These are phyloP conservation scores for Yamadazyma membranifaciens DNA, from an alignment of 1,139 yeast species.

Conservation along the genomic window DNA sequence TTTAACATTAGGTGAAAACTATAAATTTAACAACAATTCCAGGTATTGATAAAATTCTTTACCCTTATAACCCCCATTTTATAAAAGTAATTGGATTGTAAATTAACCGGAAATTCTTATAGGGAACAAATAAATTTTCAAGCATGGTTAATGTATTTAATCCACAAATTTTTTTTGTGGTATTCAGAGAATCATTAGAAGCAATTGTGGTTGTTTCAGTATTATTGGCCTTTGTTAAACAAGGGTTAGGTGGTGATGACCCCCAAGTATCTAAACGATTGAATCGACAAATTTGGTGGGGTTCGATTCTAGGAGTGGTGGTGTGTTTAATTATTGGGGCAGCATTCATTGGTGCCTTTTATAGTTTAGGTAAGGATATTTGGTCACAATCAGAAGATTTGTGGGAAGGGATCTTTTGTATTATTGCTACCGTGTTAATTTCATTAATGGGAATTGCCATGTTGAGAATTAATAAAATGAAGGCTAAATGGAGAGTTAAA, in stretches of 20 bases:
- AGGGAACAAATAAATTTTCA: neutral
- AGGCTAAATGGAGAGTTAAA: slow-evolving; percentile 90
- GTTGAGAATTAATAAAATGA: slow-evolving; percentile 85
- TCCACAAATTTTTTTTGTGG: slow-evolving; percentile 73
- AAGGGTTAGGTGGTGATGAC: slow-evolving; percentile 66
- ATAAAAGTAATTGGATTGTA: neutral
- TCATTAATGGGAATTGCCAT: slow-evolving; percentile 91
- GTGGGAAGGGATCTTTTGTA: slow-evolving; percentile 88
- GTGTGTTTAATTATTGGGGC: slow-evolving; percentile 79
- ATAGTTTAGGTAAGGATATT: slow-evolving; percentile 72
- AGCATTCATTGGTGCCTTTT: slow-evolving; percentile 82
- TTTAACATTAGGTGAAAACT: slow-evolving; percentile 1
- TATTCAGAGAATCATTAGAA: slow-evolving; percentile 86
- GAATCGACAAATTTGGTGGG: slow-evolving; percentile 75
- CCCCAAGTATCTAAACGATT: slow-evolving; percentile 57
- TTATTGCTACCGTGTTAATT: slow-evolving; percentile 80
- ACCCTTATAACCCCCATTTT: slow-evolving; percentile 8
- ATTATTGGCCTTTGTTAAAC: slow-evolving; percentile 83
- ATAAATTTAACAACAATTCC: slow-evolving; percentile 1
- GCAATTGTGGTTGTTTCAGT: slow-evolving; percentile 90
- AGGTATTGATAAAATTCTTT: neutral
- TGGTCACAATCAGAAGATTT: slow-evolving; percentile 88
- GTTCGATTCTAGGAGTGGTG: slow-evolving; percentile 68
- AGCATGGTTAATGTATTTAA: slow-evolving; percentile 41
- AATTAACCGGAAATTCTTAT: no score